phyloP scores from a whole-genome alignment of 345 rosid genomes.

The Limnanthes douglasii region DNA sequence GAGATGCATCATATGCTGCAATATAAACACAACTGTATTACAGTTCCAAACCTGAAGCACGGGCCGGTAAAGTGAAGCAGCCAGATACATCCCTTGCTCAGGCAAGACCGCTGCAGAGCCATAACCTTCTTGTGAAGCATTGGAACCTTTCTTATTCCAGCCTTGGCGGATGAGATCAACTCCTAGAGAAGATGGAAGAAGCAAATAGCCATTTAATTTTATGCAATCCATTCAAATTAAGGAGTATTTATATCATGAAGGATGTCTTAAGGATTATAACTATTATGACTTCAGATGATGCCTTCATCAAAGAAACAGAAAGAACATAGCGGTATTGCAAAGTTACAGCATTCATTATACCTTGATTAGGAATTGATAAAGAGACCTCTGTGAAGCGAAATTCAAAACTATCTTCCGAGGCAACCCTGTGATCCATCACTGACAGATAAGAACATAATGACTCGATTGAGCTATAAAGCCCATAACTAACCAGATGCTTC shows the following conservation, averaged over 20 bases:
- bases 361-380: conserved; percentile 70
- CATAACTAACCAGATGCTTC: too few relatives aligned
- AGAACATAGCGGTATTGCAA: conserved; percentile 4
- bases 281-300: too few relatives aligned
- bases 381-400: conserved; percentile 93
- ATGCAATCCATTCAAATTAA: not conserved
- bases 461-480: too few relatives aligned
- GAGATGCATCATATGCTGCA: conserved; percentile 13
- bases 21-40: not conserved
- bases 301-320: conserved; percentile 5
- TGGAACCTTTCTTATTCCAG: conserved; percentile 77
- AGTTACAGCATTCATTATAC: conserved; percentile 23
- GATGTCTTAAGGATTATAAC: conserved; percentile 4
- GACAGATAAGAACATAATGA: conserved; percentile 12
- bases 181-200: conserved; percentile 21
- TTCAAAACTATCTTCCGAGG: conserved; percentile 88
- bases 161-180: conserved; percentile 76
- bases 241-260: conserved; percentile 2
- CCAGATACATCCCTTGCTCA: conserved; percentile 97
- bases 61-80: conserved; percentile 90
- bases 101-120: conserved; percentile 96
- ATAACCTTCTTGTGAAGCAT: conserved; percentile 82
- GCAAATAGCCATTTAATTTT: conserved; percentile 4
- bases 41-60: conserved; percentile 69
- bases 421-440: conserved; percentile 45